Base-by-base conservation (phyloP, 163 green algal genomes). In the Chloromonas sp. region DNA sequence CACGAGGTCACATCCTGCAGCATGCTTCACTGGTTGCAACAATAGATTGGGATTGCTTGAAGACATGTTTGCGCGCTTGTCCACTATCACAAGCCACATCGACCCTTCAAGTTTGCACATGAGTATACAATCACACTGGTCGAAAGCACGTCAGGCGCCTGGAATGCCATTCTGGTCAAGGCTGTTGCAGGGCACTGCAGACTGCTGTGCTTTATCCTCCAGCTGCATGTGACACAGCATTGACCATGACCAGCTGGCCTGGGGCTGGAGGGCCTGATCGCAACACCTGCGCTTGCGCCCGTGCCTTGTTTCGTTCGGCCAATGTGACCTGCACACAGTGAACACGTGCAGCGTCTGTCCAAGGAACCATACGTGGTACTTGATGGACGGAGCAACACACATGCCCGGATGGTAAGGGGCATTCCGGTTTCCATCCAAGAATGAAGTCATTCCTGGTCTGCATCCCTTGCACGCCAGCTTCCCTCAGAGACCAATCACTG, bases 281-380 rank as follows among this genome's bases (percentile, higher is more conserved):
- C 71, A 87, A 82, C 58, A 77, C 79, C 83, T 87, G 78, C 3
- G 86, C 88, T 76, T 87, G 85, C 5, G 80, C 70, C 2, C 86
- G 81, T 8, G 88, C 88, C 86, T 92, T 92, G 88, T 92, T 90
- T 78, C 88, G 86, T 83, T 92, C 88, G 61, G 88, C 84, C 11
- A 92, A 86, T 8, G 88, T 92, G 70, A 92, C 83, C 84, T 87
- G 81, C 13, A 15, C 0, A 13, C n/a, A 58, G 1, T 3, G 2
- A 15, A 14, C 71, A 60, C 58, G 57, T 57, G 70, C 36, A 58
- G 14, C 3, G n/a, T 70, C 1, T 79, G 70, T 36, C 1, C 14
- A 2, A 15, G 58, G 14, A 71, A 5, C 58, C 11, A 13, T 81
- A 14, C 13, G 60, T 2, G 11, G 15, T 58, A 57, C 14, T 3